Conservation (phyloP, 352 stramenopile genomes). For the Pythium apleroticum region DNA sequence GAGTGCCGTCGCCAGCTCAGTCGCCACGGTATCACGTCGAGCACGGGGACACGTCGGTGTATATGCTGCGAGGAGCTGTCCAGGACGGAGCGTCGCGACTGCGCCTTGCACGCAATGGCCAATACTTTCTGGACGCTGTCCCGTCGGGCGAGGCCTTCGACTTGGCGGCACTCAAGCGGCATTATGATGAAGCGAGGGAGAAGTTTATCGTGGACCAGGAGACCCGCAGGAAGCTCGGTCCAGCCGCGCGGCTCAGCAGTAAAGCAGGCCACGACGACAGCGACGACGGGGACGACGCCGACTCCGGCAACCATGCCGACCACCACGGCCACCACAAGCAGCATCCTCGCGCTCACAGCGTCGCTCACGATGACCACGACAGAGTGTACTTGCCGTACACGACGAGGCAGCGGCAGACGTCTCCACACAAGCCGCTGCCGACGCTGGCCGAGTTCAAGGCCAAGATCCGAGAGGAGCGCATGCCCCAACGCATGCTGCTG, state of each 20-base stretch:
- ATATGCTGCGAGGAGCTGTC: constrained; percentile 52
- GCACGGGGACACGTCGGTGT: constrained; percentile 41
- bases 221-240: constrained; percentile 1
- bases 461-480: constrained; percentile 45
- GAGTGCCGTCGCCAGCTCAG: background rate
- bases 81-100: constrained; percentile 49
- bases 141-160: constrained; percentile 32
- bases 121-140: constrained; percentile 41
- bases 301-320: background rate
- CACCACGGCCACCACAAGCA: constrained; percentile 1
- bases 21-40: constrained; percentile 21
- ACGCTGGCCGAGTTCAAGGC: constrained; percentile 49
- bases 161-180: constrained; percentile 28
- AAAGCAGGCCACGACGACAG: constrained; percentile 3
- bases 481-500: constrained; percentile 34
- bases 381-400: constrained; percentile 67
- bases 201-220: constrained; percentile 9
- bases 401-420: constrained; percentile 46
- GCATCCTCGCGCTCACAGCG: background rate
- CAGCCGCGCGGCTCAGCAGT: background rate
- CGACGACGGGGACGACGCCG: constrained; percentile 2
- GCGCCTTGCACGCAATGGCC: constrained; percentile 47
- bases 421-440: constrained; percentile 41
- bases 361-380: background rate
- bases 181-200: constrained; percentile 21